phyloP scores from a whole-genome alignment of 2,329 filamentous ascomycete genomes.

The Colletotrichum sp. region DNA sequence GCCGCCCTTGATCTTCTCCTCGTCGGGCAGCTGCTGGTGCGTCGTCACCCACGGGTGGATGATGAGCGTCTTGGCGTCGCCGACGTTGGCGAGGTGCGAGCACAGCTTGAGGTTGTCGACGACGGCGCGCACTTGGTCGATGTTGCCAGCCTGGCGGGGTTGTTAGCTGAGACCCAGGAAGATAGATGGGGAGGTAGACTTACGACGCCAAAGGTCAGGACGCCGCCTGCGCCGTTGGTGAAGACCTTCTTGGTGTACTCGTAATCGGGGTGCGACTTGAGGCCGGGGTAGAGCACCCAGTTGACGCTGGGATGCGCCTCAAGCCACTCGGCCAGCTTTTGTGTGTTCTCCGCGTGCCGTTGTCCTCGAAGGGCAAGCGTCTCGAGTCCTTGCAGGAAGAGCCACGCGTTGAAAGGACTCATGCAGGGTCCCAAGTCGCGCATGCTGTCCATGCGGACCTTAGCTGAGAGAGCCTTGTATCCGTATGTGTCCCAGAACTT shows the following conservation, averaged over 20 bases:
- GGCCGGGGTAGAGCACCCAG: conserved; percentile 76
- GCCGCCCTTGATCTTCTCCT: conserved; percentile 69
- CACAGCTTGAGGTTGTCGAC: conserved; percentile 77
- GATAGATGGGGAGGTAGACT: neutral
- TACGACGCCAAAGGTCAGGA: conserved; percentile 71
- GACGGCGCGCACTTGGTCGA: conserved; percentile 47
- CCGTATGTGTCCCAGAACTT: conserved; percentile 77
- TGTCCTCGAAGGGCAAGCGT: conserved; percentile 71
- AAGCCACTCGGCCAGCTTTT: conserved; percentile 71
- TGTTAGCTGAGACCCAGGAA: conserved; percentile 39
- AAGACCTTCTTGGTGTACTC: conserved; percentile 72
- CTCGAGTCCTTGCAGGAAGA: conserved; percentile 73
- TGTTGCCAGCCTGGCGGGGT: conserved; percentile 28
- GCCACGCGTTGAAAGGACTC: conserved; percentile 76
- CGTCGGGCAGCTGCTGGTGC: conserved; percentile 71
- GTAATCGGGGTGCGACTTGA: conserved; percentile 69
- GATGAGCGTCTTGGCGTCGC: conserved; percentile 74
- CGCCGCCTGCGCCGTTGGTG: conserved; percentile 71
- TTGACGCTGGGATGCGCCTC: conserved; percentile 70
- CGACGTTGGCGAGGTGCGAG: conserved; percentile 76
- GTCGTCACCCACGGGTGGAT: conserved; percentile 78
- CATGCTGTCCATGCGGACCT: conserved; percentile 72
- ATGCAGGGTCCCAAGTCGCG: conserved; percentile 71
- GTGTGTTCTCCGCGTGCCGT: conserved; percentile 69
- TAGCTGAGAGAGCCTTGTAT: conserved; percentile 67